These are phyloP conservation scores for Salvia sclarea DNA, from an alignment of 305 asterid genomes.

Conservation along the genomic window DNA sequence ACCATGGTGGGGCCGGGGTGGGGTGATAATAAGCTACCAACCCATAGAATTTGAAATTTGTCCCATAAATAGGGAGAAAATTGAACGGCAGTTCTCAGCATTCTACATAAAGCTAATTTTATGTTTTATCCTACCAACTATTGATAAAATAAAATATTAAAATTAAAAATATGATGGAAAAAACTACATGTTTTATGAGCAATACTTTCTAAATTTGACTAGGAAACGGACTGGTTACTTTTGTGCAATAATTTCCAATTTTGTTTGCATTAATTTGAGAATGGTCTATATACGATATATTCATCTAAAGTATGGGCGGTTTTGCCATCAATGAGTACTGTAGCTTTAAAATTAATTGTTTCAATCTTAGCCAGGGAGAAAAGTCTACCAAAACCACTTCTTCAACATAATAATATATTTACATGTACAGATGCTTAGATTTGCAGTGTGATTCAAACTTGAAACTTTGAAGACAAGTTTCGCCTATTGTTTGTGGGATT, in stretches of 20 bases:
- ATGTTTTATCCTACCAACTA: not conserved
- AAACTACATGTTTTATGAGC: no score
- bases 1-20: no score
- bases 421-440: not conserved
- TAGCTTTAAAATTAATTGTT: not conserved
- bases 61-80: no score
- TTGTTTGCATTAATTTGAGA: constrained; percentile 2
- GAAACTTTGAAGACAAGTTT: not conserved
- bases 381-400: not conserved
- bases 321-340: not conserved
- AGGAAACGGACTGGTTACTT: not conserved
- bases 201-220: no score
- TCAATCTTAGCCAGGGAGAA: not conserved
- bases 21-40: no score
- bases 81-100: no score
- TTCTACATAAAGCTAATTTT: not conserved
- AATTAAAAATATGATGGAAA: not conserved
- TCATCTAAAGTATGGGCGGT: not conserved
- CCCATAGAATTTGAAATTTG: no score
- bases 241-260: not conserved
- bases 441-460: not conserved
- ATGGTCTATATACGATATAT: not conserved
- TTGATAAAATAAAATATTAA: not conserved
- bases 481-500: not conserved
- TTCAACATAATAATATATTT: not conserved